Evolutionary conservation across 257 asterid species (phyloP).

Genomic region (Penstemon barbatus): DNA sequence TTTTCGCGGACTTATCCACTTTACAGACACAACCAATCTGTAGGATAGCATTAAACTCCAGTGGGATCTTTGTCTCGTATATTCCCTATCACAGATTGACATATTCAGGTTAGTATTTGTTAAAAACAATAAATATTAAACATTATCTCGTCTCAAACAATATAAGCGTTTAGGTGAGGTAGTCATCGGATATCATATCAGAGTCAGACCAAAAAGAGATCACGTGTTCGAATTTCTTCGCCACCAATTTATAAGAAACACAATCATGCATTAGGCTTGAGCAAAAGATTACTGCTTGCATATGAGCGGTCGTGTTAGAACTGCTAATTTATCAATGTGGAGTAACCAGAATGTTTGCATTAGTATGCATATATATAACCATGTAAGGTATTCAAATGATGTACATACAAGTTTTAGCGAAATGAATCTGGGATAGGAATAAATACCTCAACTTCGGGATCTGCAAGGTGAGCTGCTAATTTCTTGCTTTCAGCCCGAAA

Average conservation of each 20-base stretch:
- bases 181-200: too few relatives aligned
- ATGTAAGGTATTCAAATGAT: slow-evolving; percentile 21
- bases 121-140: too few relatives aligned
- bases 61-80: slow-evolving; percentile 85
- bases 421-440: slow-evolving; percentile 24
- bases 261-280: too few relatives aligned
- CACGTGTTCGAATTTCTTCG: too few relatives aligned
- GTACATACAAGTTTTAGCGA: background rate
- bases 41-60: slow-evolving; percentile 75
- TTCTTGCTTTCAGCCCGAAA: slow-evolving; percentile 86
- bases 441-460: slow-evolving; percentile 95
- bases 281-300: too few relatives aligned
- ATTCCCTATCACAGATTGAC: slow-evolving; percentile 68
- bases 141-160: too few relatives aligned
- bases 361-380: slow-evolving; percentile 14
- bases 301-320: too few relatives aligned
- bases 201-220: too few relatives aligned
- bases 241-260: too few relatives aligned
- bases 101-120: slow-evolving; percentile 14
- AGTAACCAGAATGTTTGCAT: background rate
- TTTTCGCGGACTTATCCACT: slow-evolving; percentile 82
- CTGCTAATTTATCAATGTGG: background rate
- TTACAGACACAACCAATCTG: slow-evolving; percentile 96
- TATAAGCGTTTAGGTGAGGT: too few relatives aligned
- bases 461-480: slow-evolving; percentile 92